phyloP scores from a whole-genome alignment of 1,284 basidiomycete species.

The Cutaneotrichosporon daszewskae region DNA sequence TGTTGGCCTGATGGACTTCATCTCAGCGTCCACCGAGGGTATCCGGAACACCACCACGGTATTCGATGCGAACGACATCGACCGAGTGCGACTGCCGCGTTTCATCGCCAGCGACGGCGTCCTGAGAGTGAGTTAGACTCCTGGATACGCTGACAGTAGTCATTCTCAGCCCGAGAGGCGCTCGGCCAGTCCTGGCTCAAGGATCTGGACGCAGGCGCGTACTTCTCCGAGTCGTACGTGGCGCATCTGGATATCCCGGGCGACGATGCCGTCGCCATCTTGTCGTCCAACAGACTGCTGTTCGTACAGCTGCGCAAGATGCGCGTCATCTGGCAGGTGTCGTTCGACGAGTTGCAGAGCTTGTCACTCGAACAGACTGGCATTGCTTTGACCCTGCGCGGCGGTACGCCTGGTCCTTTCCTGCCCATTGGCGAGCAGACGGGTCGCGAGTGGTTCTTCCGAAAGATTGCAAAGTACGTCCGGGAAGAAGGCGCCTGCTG shows the following conservation, averaged over 20 bases:
- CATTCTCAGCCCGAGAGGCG: slow-evolving; percentile 83
- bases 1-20: slow-evolving; percentile 92
- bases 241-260: slow-evolving; percentile 82
- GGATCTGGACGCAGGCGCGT: slow-evolving; percentile 67
- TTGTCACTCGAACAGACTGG: slow-evolving; percentile 84
- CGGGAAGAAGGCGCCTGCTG: slow-evolving; percentile 1
- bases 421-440: slow-evolving; percentile 52
- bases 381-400: slow-evolving; percentile 68
- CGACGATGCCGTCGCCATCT: slow-evolving; percentile 74
- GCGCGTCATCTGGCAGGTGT: slow-evolving; percentile 85
- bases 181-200: slow-evolving; percentile 94
- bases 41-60: slow-evolving; percentile 98
- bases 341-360: slow-evolving; percentile 78
- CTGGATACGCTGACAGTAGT: slow-evolving; percentile 49
- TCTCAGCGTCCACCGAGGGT: slow-evolving; percentile 94
- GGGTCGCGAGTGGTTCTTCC: slow-evolving; percentile 56
- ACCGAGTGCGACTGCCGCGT: slow-evolving; percentile 82
- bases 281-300: slow-evolving; percentile 72
- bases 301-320: slow-evolving; percentile 82
- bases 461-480: slow-evolving; percentile 50
- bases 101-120: slow-evolving; percentile 81
- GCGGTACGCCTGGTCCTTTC: slow-evolving; percentile 54
- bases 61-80: slow-evolving; percentile 86
- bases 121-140: slow-evolving; percentile 58
- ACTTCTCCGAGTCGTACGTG: slow-evolving; percentile 78